Evolutionary conservation across 2,329 filamentous ascomycete species (phyloP).

Genomic region (Akanthomyces dipterigenus): DNA sequence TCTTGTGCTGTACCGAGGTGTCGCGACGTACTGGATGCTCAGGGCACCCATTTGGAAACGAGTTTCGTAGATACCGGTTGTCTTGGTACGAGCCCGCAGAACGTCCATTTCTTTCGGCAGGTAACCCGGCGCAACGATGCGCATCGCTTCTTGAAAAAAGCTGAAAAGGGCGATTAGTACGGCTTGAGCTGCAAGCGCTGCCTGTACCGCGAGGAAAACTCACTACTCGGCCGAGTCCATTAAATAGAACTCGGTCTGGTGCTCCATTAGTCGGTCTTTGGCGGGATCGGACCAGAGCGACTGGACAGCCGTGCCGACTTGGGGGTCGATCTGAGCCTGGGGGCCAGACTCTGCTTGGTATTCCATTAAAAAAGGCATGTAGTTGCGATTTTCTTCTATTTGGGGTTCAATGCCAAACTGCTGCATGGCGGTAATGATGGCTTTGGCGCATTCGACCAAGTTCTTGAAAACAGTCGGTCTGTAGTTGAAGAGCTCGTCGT

Average conservation of each 20-base stretch:
- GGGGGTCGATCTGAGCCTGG: conserved; percentile 72
- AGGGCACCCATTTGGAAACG: conserved; percentile 97
- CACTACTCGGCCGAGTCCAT: conserved; percentile 99
- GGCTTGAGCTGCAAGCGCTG: background rate
- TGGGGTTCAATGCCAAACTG: conserved; percentile 82
- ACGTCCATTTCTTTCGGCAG: conserved; percentile 93
- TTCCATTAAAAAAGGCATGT: conserved; percentile 73
- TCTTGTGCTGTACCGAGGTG: background rate
- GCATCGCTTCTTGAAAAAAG: conserved; percentile 88
- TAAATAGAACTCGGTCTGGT: conserved; percentile 95
- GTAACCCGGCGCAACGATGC: conserved; percentile 80
- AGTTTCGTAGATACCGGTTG: conserved; percentile 98
- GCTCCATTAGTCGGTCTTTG: conserved; percentile 76
- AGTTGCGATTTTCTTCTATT: conserved; percentile 62
- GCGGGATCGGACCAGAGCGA: conserved; percentile 87
- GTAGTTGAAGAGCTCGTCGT: conserved; percentile 90
- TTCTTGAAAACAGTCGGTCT: conserved; percentile 98
- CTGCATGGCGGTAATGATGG: conserved; percentile 82
- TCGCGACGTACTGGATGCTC: conserved; percentile 80
- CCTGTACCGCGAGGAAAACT: conserved; percentile 27
- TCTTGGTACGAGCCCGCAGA: conserved; percentile 91
- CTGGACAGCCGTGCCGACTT: conserved; percentile 75
- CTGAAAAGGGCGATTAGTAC: conserved; percentile 38
- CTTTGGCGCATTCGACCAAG: conserved; percentile 91
- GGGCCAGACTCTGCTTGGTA: conserved; percentile 90